Conservation (phyloP, 768 basidiomycete species). For the Tephrocybe sp. region DNA sequence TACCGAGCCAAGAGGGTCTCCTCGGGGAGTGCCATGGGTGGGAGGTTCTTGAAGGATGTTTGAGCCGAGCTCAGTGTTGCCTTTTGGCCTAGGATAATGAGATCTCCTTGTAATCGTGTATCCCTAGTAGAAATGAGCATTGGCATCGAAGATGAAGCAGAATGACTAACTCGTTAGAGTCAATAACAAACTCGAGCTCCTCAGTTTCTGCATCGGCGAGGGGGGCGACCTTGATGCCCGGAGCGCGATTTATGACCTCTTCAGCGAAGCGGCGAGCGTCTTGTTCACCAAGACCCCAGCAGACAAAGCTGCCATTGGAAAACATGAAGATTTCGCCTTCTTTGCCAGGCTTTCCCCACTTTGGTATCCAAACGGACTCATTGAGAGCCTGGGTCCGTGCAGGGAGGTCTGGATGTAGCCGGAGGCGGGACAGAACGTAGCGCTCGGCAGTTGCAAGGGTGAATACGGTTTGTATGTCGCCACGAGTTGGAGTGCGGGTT, state of each 20-base stretch:
- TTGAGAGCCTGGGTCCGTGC: conserved; percentile 57
- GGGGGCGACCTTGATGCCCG: conserved; percentile 59
- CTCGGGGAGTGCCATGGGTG: conserved; percentile 56
- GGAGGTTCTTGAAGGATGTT: conserved; percentile 40
- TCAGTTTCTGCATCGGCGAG: conserved; percentile 77
- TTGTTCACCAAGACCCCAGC: conserved; percentile 81
- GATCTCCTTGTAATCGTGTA: conserved; percentile 86
- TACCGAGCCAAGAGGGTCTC: conserved; percentile 84
- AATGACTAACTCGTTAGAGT: conserved; percentile 76
- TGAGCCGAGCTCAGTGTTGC: conserved; percentile 54
- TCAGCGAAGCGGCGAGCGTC: conserved; percentile 68
- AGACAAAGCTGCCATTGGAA: conserved; percentile 84
- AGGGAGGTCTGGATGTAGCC: conserved; percentile 48
- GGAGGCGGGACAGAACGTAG: conserved; percentile 67
- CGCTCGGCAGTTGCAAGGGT: conserved; percentile 87
- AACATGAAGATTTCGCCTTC: conserved; percentile 90
- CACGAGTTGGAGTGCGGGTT: conserved; percentile 83
- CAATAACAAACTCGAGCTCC: conserved; percentile 90
- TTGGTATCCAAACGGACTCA: conserved; percentile 79
- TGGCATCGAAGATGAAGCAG: conserved; percentile 1
- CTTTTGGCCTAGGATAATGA: conserved; percentile 82
- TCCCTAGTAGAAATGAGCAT: conserved; percentile 41
- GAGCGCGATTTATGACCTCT: conserved; percentile 53
- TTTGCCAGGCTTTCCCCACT: conserved; percentile 52
- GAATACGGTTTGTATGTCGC: conserved; percentile 74